phyloP scores from a whole-genome alignment of 2,329 filamentous ascomycete genomes.

The Elsinoe fawcettii region DNA sequence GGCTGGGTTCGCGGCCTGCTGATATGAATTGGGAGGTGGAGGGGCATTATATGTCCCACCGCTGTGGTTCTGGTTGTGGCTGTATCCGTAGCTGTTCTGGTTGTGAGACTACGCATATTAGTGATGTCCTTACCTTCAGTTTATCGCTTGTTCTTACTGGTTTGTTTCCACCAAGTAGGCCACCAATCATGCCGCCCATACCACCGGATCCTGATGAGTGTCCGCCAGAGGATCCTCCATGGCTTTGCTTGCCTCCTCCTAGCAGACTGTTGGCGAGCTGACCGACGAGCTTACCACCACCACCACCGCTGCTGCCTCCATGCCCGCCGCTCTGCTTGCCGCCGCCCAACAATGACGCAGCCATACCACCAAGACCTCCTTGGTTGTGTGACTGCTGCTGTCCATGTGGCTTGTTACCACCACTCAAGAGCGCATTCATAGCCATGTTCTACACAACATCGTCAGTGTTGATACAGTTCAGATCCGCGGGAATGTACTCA shows the following conservation, averaged over 20 bases:
- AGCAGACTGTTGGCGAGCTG: constrained; percentile 11
- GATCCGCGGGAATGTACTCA: constrained; percentile 15
- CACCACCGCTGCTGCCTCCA: constrained; percentile 15
- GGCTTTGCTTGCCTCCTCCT: constrained; percentile 17
- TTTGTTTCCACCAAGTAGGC: constrained; percentile 20
- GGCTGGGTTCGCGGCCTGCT: constrained; percentile 22
- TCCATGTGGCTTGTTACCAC: constrained; percentile 26
- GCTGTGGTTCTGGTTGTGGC: constrained; percentile 23
- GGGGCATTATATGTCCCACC: constrained; percentile 31
- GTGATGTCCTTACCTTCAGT: background rate
- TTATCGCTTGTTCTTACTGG: constrained; percentile 16
- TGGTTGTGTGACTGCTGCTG: constrained; percentile 13
- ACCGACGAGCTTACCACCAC: constrained; percentile 14
- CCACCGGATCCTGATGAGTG: constrained; percentile 7
- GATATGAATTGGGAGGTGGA: constrained; percentile 31
- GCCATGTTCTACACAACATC: constrained; percentile 21
- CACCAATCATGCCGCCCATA: constrained; percentile 19
- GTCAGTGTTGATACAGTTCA: background rate
- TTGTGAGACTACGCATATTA: constrained; percentile 15
- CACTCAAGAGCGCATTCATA: constrained; percentile 24
- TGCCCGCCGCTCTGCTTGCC: background rate
- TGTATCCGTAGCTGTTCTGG: constrained; percentile 30
- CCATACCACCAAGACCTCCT: constrained; percentile 16
- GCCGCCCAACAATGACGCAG: constrained; percentile 13
- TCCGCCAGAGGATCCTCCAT: constrained; percentile 5